Base-by-base conservation (phyloP, 2,329 filamentous ascomycete species). In the Epichloe brachyelytri region DNA sequence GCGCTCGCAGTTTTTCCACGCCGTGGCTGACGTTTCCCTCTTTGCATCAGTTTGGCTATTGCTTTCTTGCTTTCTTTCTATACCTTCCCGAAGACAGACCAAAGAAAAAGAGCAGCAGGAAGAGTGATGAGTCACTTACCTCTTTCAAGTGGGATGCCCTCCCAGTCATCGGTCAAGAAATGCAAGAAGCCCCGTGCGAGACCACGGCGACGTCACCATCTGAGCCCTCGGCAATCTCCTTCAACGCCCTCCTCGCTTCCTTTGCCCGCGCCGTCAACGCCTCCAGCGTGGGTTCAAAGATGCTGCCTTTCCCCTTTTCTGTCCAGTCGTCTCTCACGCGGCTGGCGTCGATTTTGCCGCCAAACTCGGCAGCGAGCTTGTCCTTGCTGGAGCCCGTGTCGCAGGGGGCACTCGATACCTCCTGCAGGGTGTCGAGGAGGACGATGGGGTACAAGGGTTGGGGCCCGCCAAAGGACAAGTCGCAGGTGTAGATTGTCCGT, bases 111-210 rank as follows among this genome's bases (percentile, higher is more conserved):
- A 39, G 10, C 5, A 26, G 7, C 26, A 30, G 4, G 50, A 11
- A 17, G 36, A 10, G 26, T 4, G n/a, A 15, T 1, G 22, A 15
- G 10, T 2, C 33, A 62, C 71, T 51, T 64, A 75, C 73, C 69
- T 53, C 54, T 55, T 0, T 60, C 59, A 3, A 71, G 59, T 59
- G 68, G 63, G 22, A 77, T 75, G 41, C 81, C 85, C 50, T 80
- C 73, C 80, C 83, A 94, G 60, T 95, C 88, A 57, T 89, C 79
- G 0, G 87, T 93, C 55, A 95, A 70, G 60, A 88, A 94, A 65
- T 95, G 89, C 59, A 95, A 64, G 58, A 90, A 86, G 1, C 85
- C 86, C 89, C 89, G 60, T 95, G 89, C 3, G 87, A 85, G 7
- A 94, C 87, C 2, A 89, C 74, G 0, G 84, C 80, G 30, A 95